These are phyloP conservation scores for Mycotypha africana DNA, from an alignment of 371 early-diverging fungal species.

Conservation along the genomic window DNA sequence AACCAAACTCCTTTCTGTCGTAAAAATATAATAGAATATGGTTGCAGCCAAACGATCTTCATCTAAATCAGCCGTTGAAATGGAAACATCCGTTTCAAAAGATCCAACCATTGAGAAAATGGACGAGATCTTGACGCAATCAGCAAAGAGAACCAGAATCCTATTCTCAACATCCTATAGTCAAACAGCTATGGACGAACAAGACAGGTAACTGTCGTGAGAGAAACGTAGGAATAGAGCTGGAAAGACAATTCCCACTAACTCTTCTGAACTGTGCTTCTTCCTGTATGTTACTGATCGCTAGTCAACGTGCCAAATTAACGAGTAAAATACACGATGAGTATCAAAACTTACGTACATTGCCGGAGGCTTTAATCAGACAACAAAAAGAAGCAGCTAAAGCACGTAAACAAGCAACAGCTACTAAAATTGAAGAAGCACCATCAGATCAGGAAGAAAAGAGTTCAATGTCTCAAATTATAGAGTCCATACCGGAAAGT, in stretches of 20 bases:
- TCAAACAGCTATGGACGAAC: conserved; percentile 53
- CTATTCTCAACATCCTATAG: conserved; percentile 51
- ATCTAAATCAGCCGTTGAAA: conserved; percentile 10
- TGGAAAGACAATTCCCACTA: neutral
- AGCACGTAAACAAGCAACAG: conserved; percentile 20
- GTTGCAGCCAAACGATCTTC: conserved; percentile 27
- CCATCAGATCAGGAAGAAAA: conserved; percentile 15
- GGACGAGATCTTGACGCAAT: conserved; percentile 33
- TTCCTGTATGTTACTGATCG: too few species aligned
- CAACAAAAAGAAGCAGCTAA: conserved; percentile 52
- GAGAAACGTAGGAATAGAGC: neutral
- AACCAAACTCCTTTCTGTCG: too few species aligned
- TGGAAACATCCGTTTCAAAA: conserved; percentile 3
- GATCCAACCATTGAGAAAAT: conserved; percentile 11
- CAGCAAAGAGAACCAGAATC: conserved; percentile 53
- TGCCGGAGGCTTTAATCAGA: conserved; percentile 57
- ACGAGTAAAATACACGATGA: conserved; percentile 74
- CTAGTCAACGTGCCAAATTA: conserved; percentile 66
- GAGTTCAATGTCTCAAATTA: conserved; percentile 28
- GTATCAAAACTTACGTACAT: conserved; percentile 58
- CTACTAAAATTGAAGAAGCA: conserved; percentile 35
- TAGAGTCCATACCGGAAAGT: conserved; percentile 36
- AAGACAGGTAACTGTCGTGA: conserved; percentile 48
- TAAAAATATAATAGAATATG: too few species aligned
- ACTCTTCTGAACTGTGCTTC: too few species aligned